A percentile compares a stretch with the other conserved stretches of the same genome.
phyloP scores from a whole-genome alignment of 2,329 filamentous ascomycete genomes.

The Colletotrichum sp. region DNA sequence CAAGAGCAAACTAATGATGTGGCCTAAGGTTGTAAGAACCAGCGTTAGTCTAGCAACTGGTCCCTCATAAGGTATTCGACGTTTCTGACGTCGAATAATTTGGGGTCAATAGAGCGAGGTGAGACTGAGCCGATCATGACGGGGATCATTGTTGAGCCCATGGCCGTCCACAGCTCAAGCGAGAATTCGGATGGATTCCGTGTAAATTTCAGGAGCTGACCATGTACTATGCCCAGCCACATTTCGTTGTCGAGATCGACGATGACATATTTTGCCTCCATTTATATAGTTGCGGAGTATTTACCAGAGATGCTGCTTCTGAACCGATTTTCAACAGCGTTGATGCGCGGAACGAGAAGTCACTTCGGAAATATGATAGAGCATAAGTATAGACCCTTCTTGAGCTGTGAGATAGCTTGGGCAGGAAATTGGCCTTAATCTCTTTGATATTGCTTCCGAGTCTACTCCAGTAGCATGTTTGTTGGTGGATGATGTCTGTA shows the following conservation, averaged over 20 bases:
- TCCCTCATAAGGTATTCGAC: background rate
- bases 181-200: background rate
- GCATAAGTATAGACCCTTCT: background rate
- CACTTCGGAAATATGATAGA: background rate
- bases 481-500: background rate
- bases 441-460: background rate
- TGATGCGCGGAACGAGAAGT: background rate
- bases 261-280: background rate
- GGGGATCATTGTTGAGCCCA: background rate
- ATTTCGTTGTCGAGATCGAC: background rate
- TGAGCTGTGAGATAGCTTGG: background rate
- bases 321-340: background rate
- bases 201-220: background rate
- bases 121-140: background rate
- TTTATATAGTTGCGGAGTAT: background rate
- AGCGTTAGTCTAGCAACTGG: background rate
- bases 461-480: background rate
- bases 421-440: background rate
- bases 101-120: background rate
- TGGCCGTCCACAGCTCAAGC: background rate
- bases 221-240: fast-evolving
- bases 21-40: background rate
- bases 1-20: background rate
- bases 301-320: background rate
- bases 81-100: background rate